These are phyloP conservation scores for Ophiostoma perfectum DNA, from an alignment of 2,329 filamentous ascomycete species.

Conservation along the genomic window DNA sequence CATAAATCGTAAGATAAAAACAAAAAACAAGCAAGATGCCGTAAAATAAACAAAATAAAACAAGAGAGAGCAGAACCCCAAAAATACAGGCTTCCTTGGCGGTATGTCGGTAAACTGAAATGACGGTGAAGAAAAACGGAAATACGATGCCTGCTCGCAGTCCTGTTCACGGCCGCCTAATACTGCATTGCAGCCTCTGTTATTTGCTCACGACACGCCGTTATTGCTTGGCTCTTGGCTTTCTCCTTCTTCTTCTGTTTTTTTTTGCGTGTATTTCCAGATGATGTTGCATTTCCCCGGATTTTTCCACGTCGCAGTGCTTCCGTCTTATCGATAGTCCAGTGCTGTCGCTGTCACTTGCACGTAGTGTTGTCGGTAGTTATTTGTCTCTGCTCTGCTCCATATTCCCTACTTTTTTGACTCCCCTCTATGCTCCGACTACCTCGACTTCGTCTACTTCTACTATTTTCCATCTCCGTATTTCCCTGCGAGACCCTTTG, in stretches of 20 bases:
- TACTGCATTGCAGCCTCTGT: background rate
- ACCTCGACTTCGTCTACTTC: too few relatives aligned
- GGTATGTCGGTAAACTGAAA: too few relatives aligned
- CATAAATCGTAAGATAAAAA: too few relatives aligned
- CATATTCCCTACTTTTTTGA: too few relatives aligned
- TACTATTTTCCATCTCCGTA: background rate
- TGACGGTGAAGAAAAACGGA: too few relatives aligned
- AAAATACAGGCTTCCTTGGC: too few relatives aligned
- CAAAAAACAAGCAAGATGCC: too few relatives aligned
- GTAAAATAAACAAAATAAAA: too few relatives aligned
- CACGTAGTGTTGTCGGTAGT: background rate
- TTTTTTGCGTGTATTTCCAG: background rate
- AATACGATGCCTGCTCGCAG: too few relatives aligned
- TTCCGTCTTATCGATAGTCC: background rate
- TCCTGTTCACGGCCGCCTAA: too few relatives aligned
- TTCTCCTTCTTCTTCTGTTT: background rate
- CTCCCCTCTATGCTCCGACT: background rate
- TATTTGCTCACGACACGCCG: background rate
- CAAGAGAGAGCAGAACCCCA: too few relatives aligned
- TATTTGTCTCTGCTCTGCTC: background rate
- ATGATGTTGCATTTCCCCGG: slow-evolving; percentile 10
- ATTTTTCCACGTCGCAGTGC: background rate
- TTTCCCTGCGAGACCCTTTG: background rate
- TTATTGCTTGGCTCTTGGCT: too few relatives aligned
- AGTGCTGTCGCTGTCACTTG: background rate